Conservation (phyloP, 1,284 basidiomycete species). For the Malassezia vespertilionis region DNA sequence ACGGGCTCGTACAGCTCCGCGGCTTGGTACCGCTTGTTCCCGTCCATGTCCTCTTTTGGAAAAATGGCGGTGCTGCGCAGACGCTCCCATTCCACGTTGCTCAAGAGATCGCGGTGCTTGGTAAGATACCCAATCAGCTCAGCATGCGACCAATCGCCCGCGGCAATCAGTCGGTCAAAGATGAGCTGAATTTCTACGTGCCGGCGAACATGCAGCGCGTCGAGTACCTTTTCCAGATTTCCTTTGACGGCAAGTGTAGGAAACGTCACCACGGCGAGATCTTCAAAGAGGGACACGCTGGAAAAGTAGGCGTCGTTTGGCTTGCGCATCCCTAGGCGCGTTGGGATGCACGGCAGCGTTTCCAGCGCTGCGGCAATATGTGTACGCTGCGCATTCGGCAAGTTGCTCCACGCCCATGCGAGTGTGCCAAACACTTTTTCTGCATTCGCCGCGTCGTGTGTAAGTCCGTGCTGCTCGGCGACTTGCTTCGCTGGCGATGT, state of each 20-base stretch:
- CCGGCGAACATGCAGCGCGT: slow-evolving; percentile 70
- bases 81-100: slow-evolving; percentile 59
- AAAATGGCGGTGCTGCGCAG: slow-evolving; percentile 69
- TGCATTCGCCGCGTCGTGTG: slow-evolving; percentile 64
- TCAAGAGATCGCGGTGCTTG: slow-evolving; percentile 66
- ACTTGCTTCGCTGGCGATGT: slow-evolving; percentile 31
- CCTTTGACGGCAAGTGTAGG: slow-evolving; percentile 63
- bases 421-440: slow-evolving; percentile 68
- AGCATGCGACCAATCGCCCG: slow-evolving; percentile 49
- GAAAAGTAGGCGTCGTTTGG: slow-evolving; percentile 77
- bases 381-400: slow-evolving; percentile 56
- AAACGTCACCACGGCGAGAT: slow-evolving; percentile 64
- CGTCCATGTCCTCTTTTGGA: slow-evolving; percentile 54
- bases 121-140: slow-evolving; percentile 55
- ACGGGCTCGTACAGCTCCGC: slow-evolving; percentile 62
- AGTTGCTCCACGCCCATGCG: slow-evolving; percentile 64
- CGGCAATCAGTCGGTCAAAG: slow-evolving; percentile 49
- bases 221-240: slow-evolving; percentile 64
- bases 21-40: slow-evolving; percentile 33
- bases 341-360: slow-evolving; percentile 68
- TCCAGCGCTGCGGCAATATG: slow-evolving; percentile 57
- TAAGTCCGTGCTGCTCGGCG: slow-evolving; percentile 1
- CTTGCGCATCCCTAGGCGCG: slow-evolving; percentile 62
- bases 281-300: slow-evolving; percentile 74
- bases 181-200: slow-evolving; percentile 60